Evolutionary conservation across 768 basidiomycete species (phyloP).

Genomic region (Auriscalpium microsporum): DNA sequence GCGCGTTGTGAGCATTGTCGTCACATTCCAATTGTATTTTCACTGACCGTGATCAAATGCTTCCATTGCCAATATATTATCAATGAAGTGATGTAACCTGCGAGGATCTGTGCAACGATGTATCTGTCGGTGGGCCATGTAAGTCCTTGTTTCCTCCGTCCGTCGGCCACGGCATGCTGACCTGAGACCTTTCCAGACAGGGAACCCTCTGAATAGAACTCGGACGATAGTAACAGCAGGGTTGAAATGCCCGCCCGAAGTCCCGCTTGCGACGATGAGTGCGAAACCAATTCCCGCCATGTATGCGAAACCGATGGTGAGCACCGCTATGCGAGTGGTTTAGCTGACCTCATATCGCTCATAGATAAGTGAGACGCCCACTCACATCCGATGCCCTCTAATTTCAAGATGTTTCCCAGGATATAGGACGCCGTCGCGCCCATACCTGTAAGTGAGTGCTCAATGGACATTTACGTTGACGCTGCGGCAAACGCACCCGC

Average conservation of each 20-base stretch:
- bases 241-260: conserved; percentile 31
- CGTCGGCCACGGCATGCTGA: conserved; percentile 15
- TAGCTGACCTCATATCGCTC: not conserved
- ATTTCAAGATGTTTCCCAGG: conserved; percentile 17
- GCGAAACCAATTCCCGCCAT: conserved; percentile 29
- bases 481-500: not conserved
- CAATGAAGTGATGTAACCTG: conserved; percentile 20
- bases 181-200: conserved; percentile 41
- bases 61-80: conserved; percentile 19
- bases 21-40: no score
- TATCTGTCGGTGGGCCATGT: conserved; percentile 11
- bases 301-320: conserved; percentile 27
- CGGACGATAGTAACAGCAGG: conserved; percentile 50
- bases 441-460: conserved; percentile 15
- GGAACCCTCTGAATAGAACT: conserved; percentile 46
- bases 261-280: conserved; percentile 21
- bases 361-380: not conserved
- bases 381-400: conserved; percentile 21
- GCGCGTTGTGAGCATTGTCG: no score
- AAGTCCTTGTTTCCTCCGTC: no score
- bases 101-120: conserved; percentile 23
- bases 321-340: conserved; percentile 13
- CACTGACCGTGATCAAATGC: not conserved
- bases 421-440: conserved; percentile 24
- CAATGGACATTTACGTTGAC: not conserved